Base-by-base conservation (phyloP, 1,284 basidiomycete genomes). In the Malassezia globosa region DNA sequence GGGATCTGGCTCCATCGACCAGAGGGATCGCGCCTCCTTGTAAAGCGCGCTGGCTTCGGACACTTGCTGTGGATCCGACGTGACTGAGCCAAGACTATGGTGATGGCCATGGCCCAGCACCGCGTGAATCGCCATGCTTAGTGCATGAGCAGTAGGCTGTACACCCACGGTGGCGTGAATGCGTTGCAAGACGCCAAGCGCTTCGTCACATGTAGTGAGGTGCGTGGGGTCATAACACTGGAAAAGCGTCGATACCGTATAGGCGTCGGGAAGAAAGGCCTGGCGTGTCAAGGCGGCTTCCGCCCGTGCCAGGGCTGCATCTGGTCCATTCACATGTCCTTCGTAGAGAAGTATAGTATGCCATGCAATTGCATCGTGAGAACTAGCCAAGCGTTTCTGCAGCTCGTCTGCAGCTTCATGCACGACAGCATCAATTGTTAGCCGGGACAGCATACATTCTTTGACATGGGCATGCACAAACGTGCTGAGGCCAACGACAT, bases 11-110 rank as follows among this genome's bases (percentile, higher is more conserved):
- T 37, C 36, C 2, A 60, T 16, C 5, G 18, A 7, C 29, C 39
- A 51, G 11, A 31, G 13, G 1, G 19, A 10, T 1, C 60, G 48
- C 1, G 48, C 42, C 29, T 59, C 57, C 18, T 58, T 48, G 51
- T 63, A 62, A 13, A 66, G 52, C 19, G 53, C 16, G 41, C 59
- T 53, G 1, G 58, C 60, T 31, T 63, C 64, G 10, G 38, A 60
- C 8, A 58, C 25, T 36, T 60, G 56, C 14, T 61, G 55, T 0
- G 19, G 34, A 10, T 45, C 42, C 23, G 22, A 18, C 16, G 41
- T 16, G n/a, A n/a, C n/a, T n/a, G n/a, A n/a, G 29, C 29, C 29
- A 2, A 31, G 29, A 16, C 29, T 5, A 13, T 31, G 11, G n/a
- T n/a, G n/a, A n/a, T n/a, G n/a, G 4, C 21, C 14, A 14, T 25